Conservation (phyloP, 2,329 filamentous ascomycete species). For the Aspergillus amoenus region DNA sequence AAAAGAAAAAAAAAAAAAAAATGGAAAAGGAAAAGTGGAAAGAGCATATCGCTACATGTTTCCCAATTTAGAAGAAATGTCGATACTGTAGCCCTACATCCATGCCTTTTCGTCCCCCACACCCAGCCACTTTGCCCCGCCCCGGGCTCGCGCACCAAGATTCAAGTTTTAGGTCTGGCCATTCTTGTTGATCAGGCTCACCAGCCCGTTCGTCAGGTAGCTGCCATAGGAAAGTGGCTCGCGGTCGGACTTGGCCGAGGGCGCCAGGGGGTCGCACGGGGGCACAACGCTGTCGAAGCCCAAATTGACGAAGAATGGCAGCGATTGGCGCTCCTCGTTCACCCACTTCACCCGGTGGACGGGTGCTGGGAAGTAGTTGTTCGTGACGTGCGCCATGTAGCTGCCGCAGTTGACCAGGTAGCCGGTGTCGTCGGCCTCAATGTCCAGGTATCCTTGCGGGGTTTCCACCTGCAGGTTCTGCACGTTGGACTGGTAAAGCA, state of each 20-base stretch:
- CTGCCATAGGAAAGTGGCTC: background rate
- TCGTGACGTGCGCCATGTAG: background rate
- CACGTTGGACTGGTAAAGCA: background rate
- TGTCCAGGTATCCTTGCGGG: background rate
- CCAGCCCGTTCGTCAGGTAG: background rate
- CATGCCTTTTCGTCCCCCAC: background rate
- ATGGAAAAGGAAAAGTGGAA: too few relatives aligned
- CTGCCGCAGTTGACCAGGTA: background rate
- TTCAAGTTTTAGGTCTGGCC: background rate
- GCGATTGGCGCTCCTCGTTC: background rate
- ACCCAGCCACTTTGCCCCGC: too few relatives aligned
- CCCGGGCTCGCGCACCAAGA: background rate
- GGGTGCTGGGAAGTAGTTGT: background rate
- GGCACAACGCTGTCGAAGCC: background rate
- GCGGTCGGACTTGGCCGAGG: background rate
- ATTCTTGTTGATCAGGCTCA: background rate
- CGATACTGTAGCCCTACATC: background rate
- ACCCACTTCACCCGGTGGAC: background rate
- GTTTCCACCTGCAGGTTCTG: background rate
- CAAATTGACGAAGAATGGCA: background rate
- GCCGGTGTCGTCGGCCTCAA: background rate
- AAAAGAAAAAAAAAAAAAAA: too few relatives aligned
- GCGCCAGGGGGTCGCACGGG: background rate
- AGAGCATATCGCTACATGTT: too few relatives aligned
- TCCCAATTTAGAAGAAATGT: too few relatives aligned